phyloP scores from a whole-genome alignment of 805 yeast species.

The Metschnikowia kunwiensis region DNA sequence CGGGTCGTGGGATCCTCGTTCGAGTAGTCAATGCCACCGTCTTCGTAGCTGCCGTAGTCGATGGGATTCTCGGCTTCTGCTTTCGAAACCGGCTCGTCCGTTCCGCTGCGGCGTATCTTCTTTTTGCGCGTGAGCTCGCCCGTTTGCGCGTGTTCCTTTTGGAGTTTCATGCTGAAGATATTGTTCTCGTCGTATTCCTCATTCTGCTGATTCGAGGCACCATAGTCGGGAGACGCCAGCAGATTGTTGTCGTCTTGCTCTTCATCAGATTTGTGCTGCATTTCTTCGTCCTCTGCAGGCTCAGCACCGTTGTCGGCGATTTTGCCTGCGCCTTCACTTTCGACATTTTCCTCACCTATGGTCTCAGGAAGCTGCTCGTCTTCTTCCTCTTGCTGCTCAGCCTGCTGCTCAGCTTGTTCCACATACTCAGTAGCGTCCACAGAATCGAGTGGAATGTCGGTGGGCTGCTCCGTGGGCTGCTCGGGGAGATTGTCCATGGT shows the following conservation, averaged over 20 bases:
- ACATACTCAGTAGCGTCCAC: slow-evolving; percentile 5
- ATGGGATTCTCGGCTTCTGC: slow-evolving; percentile 12
- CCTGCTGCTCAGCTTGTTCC: slow-evolving; percentile 14
- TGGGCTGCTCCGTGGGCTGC: slow-evolving; percentile 1
- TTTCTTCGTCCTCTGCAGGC: slow-evolving; percentile 6
- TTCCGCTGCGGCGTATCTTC: slow-evolving; percentile 17
- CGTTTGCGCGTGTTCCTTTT: slow-evolving; percentile 11
- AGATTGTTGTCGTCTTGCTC: background rate
- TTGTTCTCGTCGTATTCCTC: slow-evolving; percentile 15
- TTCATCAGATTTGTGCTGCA: slow-evolving; percentile 1
- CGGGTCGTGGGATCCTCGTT: slow-evolving; percentile 40
- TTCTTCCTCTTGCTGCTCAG: slow-evolving; percentile 14
- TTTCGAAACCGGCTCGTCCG: slow-evolving; percentile 5
- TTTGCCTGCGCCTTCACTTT: slow-evolving; percentile 13
- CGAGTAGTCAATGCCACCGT: slow-evolving; percentile 16
- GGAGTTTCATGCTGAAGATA: slow-evolving; percentile 16
- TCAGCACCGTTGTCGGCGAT: slow-evolving; percentile 11
- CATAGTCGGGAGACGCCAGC: background rate
- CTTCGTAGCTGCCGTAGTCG: slow-evolving; percentile 9
- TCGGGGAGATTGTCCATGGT: slow-evolving; percentile 4
- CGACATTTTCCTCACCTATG: slow-evolving; percentile 14
- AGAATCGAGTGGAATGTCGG: background rate
- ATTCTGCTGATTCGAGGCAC: background rate
- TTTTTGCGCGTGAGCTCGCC: slow-evolving; percentile 20
- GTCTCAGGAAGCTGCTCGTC: slow-evolving; percentile 17